Conservation (phyloP, 1,284 basidiomycete species). For the Cutaneotrichosporon cavernicola region DNA sequence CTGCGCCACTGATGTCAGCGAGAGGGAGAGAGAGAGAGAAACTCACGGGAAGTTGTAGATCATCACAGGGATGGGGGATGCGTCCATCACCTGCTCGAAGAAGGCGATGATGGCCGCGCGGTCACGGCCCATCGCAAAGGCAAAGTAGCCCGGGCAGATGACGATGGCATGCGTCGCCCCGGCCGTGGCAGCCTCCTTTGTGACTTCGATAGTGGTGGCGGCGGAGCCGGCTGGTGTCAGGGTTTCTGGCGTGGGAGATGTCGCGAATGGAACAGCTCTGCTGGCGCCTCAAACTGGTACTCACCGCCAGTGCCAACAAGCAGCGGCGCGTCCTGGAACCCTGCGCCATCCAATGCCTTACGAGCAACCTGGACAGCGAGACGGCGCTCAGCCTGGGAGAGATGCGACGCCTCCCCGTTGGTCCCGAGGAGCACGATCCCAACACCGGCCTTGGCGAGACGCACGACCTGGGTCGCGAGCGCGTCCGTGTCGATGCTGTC, state of each 20-base stretch:
- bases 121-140: conserved; percentile 55
- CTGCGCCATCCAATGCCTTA: conserved; percentile 69
- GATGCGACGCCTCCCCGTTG: conserved; percentile 59
- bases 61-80: conserved; percentile 78
- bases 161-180: conserved; percentile 68
- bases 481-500: conserved; percentile 51
- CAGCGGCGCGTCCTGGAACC: conserved; percentile 66
- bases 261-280: not conserved
- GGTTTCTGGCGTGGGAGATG: not conserved
- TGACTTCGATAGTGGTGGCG: conserved; percentile 75
- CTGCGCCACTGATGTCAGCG: conserved; percentile 51
- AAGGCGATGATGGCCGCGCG: conserved; percentile 54
- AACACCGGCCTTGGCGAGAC: conserved; percentile 54
- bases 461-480: conserved; percentile 53
- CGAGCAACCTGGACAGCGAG: conserved; percentile 66
- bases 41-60: conserved; percentile 81
- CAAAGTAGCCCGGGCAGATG: conserved; percentile 55
- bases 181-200: conserved; percentile 71
- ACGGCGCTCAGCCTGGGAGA: conserved; percentile 68
- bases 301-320: conserved; percentile 82
- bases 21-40: not conserved
- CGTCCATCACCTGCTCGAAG: conserved; percentile 68
- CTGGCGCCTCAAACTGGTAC: conserved; percentile 6
- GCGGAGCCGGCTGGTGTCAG: conserved; percentile 58
- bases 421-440: conserved; percentile 55